Conservation (phyloP, 2,329 filamentous ascomycete species). For the Podosphaera leucotricha region DNA sequence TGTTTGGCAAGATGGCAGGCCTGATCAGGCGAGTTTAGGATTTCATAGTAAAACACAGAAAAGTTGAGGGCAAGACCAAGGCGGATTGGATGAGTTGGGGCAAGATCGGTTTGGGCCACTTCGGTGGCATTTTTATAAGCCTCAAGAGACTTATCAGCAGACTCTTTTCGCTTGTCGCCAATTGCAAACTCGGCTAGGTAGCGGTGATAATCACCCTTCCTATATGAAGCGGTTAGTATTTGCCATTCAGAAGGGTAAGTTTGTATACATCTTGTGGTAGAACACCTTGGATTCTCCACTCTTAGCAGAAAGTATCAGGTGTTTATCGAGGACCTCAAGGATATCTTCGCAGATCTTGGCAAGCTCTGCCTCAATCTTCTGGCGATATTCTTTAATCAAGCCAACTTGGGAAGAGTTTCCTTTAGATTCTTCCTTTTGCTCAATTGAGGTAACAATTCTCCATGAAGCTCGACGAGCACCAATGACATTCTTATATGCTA, state of each 20-base stretch:
- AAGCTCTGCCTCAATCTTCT: constrained; percentile 94
- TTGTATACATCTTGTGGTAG: constrained; percentile 95
- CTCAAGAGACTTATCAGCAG: constrained; percentile 71
- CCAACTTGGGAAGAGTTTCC: constrained; percentile 83
- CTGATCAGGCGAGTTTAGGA: constrained; percentile 90
- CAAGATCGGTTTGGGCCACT: constrained; percentile 91
- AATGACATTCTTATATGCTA: constrained; percentile 99
- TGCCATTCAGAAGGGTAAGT: neutral
- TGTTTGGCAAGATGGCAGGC: constrained; percentile 98
- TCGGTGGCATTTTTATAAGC: constrained; percentile 99
- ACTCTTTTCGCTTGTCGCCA: constrained; percentile 75
- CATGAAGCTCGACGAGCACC: constrained; percentile 95
- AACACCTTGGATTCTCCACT: constrained; percentile 98
- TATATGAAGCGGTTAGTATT: constrained; percentile 18
- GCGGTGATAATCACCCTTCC: constrained; percentile 95
- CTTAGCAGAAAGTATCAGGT: constrained; percentile 85
- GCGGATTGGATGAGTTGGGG: constrained; percentile 92
- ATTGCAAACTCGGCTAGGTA: constrained; percentile 86
- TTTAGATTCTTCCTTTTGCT: constrained; percentile 99
- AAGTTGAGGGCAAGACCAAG: constrained; percentile 96
- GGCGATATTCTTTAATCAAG: constrained; percentile 89
- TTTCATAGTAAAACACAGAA: constrained; percentile 99
- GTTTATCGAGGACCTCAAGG: constrained; percentile 78
- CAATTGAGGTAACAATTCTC: constrained; percentile 98
- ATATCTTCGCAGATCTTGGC: constrained; percentile 98